Evolutionary conservation across 2,329 filamentous ascomycete genomes (phyloP).

Genomic region (Westerdykella aurantiaca): DNA sequence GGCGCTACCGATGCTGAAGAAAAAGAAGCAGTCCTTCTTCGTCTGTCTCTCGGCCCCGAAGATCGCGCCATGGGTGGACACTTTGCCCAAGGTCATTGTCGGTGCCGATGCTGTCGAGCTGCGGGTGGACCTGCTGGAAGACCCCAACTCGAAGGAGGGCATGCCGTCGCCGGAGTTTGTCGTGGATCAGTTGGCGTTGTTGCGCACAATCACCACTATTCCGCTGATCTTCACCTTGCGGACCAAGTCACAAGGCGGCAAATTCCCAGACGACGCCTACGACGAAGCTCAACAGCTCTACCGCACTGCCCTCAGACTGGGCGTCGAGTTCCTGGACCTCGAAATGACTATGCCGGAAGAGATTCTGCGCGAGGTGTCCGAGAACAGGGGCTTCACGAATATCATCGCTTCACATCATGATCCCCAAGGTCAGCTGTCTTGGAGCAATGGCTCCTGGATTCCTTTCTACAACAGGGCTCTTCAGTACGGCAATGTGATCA

Average conservation of each 20-base stretch:
- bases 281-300: slow-evolving; percentile 72
- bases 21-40: slow-evolving; percentile 76
- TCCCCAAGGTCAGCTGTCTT: slow-evolving; percentile 69
- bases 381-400: slow-evolving; percentile 65
- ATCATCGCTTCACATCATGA: slow-evolving; percentile 98
- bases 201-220: slow-evolving; percentile 65
- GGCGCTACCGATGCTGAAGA: slow-evolving; percentile 54
- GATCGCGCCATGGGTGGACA: slow-evolving; percentile 56
- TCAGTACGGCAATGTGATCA: slow-evolving; percentile 88
- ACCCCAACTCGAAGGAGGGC: slow-evolving; percentile 54
- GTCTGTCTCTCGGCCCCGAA: slow-evolving; percentile 82
- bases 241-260: slow-evolving; percentile 78
- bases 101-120: slow-evolving; percentile 92
- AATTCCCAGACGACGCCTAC: slow-evolving; percentile 71
- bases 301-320: slow-evolving; percentile 69
- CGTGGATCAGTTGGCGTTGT: slow-evolving; percentile 70
- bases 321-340: slow-evolving; percentile 86
- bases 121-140: slow-evolving; percentile 81
- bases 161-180: slow-evolving; percentile 69
- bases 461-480: slow-evolving; percentile 83
- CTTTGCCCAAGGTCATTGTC: slow-evolving; percentile 67
- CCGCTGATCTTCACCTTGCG: slow-evolving; percentile 92
- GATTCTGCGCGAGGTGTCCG: slow-evolving; percentile 64
- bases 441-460: slow-evolving; percentile 91
- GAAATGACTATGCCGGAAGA: slow-evolving; percentile 80